These are phyloP conservation scores for Fusarium domesticum DNA, from an alignment of 2,329 filamentous ascomycete species.

Conservation along the genomic window DNA sequence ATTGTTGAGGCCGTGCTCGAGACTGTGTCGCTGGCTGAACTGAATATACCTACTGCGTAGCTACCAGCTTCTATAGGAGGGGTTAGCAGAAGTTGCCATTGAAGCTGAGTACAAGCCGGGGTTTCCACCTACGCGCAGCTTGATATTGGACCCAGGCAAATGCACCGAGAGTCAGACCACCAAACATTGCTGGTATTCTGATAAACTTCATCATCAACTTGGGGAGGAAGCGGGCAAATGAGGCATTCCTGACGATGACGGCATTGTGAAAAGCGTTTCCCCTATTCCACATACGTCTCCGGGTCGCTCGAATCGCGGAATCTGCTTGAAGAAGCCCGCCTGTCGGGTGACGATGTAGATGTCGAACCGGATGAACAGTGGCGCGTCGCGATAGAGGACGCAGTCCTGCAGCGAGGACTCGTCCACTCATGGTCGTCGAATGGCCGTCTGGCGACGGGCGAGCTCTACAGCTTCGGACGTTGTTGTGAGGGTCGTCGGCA, in stretches of 20 bases:
- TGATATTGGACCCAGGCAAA: slow-evolving; percentile 96
- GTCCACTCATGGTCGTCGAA: slow-evolving; percentile 35
- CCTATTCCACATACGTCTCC: slow-evolving; percentile 70
- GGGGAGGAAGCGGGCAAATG: slow-evolving; percentile 67
- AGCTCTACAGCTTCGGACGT: slow-evolving; percentile 9
- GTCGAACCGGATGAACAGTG: slow-evolving; percentile 54
- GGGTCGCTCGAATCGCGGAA: slow-evolving; percentile 57
- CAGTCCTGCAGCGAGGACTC: slow-evolving; percentile 64
- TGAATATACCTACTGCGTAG: slow-evolving; percentile 63
- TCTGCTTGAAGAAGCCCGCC: slow-evolving; percentile 68
- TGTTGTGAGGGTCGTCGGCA: slow-evolving; percentile 25
- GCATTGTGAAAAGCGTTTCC: slow-evolving; percentile 84
- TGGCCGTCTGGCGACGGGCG: slow-evolving; percentile 15
- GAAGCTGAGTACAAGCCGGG: neutral
- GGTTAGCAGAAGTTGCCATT: slow-evolving; percentile 24
- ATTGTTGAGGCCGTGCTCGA: slow-evolving; percentile 65
- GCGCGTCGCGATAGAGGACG: slow-evolving; percentile 63
- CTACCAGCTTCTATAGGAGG: slow-evolving; percentile 44
- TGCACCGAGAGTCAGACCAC: slow-evolving; percentile 80
- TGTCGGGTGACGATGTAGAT: slow-evolving; percentile 64
- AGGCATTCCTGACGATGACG: slow-evolving; percentile 60
- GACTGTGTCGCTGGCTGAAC: slow-evolving; percentile 68
- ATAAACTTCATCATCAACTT: slow-evolving; percentile 88
- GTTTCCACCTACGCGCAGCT: slow-evolving; percentile 66
- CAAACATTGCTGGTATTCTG: slow-evolving; percentile 86